phyloP scores from a whole-genome alignment of 2,329 filamentous ascomycete genomes.

The Pezicula carpinea region DNA sequence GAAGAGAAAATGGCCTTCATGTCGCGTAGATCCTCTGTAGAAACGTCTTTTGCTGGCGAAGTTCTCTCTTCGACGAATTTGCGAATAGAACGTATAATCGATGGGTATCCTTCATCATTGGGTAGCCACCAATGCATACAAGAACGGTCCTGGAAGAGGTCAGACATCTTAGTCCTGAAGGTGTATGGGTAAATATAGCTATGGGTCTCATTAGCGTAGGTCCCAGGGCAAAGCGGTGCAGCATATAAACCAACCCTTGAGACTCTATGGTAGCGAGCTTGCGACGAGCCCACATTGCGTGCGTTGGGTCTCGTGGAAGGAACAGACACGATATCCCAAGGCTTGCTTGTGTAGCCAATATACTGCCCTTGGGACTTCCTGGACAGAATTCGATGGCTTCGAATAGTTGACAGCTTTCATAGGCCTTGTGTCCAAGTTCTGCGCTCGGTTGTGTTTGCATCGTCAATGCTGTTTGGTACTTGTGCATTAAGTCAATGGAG shows the following conservation, averaged over 20 bases:
- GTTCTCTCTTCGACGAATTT: constrained; percentile 77
- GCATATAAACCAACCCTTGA: constrained; percentile 59
- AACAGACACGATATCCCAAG: constrained; percentile 75
- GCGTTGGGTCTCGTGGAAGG: constrained; percentile 67
- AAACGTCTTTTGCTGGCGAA: constrained; percentile 49
- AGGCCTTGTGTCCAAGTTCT: constrained; percentile 58
- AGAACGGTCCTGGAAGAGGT: constrained; percentile 66
- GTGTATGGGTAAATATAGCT: constrained; percentile 81
- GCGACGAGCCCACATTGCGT: constrained; percentile 73
- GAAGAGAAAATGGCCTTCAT: constrained; percentile 70
- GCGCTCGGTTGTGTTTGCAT: constrained; percentile 41
- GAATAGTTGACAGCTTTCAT: constrained; percentile 71
- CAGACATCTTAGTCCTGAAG: constrained; percentile 70
- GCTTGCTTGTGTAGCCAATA: constrained; percentile 70
- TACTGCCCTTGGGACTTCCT: constrained; percentile 61
- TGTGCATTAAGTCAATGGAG: constrained; percentile 75
- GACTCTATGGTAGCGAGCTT: constrained; percentile 77
- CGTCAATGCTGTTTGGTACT: constrained; percentile 62
- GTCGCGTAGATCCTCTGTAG: constrained; percentile 64
- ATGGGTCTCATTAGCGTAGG: constrained; percentile 8
- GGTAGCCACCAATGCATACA: constrained; percentile 87
- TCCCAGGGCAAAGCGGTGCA: not conserved
- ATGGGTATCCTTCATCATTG: constrained; percentile 69
- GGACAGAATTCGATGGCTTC: constrained; percentile 74
- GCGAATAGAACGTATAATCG: constrained; percentile 71